Percentiles rank a stretch among this genome's conserved stretches.
phyloP scores from a whole-genome alignment of 495 filamentous ascomycete species.

The Pseudevernia furfuracea region DNA sequence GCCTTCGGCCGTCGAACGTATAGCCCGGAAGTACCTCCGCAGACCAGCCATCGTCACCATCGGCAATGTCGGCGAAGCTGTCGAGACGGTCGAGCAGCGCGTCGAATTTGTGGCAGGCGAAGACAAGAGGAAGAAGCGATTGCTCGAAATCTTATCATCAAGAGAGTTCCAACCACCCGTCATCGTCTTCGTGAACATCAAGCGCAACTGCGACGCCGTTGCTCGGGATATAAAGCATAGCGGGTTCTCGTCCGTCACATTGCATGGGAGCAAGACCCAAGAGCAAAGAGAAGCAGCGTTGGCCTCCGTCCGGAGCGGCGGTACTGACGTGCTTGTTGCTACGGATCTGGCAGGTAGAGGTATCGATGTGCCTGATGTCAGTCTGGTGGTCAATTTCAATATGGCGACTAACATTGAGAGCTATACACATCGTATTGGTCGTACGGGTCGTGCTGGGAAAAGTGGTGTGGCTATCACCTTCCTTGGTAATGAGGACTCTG shows the following conservation, averaged over 20 bases:
- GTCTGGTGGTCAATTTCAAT: constrained; percentile 96
- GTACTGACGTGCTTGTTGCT: constrained; percentile 84
- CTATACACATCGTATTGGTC: constrained; percentile 96
- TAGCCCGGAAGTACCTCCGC: constrained; percentile 91
- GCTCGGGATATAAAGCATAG: constrained; percentile 92
- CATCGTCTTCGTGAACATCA: constrained; percentile 99
- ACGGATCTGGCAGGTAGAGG: constrained; percentile 94
- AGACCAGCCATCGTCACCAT: constrained; percentile 93
- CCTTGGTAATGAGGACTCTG: constrained; percentile 83
- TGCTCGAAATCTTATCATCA: constrained; percentile 80
- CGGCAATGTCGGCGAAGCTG: constrained; percentile 91
- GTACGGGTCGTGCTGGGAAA: constrained; percentile 97
- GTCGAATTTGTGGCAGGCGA: constrained; percentile 89
- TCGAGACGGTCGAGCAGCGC: constrained; percentile 96
- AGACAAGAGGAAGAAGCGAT: constrained; percentile 95
- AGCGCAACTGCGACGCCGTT: constrained; percentile 95
- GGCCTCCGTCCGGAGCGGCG: constrained; percentile 70
- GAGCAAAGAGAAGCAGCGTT: constrained; percentile 95
- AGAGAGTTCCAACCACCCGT: constrained; percentile 85
- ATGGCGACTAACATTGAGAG: constrained; percentile 92
- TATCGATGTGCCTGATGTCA: constrained; percentile 96
- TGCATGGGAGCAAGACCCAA: constrained; percentile 94
- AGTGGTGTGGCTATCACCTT: constrained; percentile 96
- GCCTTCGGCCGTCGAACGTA: constrained; percentile 87
- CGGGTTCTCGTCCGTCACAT: constrained; percentile 82